These are phyloP conservation scores for Simmondsia chinensis DNA, from an alignment of 148 eudicot species.

Conservation along the genomic window DNA sequence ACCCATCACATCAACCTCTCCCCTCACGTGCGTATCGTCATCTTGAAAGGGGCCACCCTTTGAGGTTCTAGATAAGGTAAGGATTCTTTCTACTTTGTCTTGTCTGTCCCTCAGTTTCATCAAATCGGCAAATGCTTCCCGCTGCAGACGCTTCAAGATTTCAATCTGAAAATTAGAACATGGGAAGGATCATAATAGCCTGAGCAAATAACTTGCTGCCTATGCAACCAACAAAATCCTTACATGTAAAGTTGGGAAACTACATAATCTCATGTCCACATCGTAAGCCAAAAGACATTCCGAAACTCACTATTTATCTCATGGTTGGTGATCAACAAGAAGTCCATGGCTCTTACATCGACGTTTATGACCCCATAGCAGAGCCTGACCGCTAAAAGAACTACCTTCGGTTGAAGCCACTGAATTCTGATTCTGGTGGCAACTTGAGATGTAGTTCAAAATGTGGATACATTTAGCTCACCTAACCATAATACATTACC, in stretches of 20 bases:
- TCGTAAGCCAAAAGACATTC: neutral
- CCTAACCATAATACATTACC: no score
- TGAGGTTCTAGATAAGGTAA: conserved; percentile 47
- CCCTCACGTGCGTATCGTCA: conserved; percentile 61
- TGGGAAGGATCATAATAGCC: conserved; percentile 39
- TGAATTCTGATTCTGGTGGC: no score
- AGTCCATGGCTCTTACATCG: no score
- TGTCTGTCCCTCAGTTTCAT: conserved; percentile 96
- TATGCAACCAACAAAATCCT: conserved; percentile 22
- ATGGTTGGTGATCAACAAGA: no score
- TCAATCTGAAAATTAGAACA: conserved; percentile 76
- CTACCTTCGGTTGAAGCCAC: no score
- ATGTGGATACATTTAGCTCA: no score
- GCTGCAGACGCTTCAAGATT: conserved; percentile 90
- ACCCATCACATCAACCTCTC: conserved; percentile 60
- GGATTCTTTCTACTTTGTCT: conserved; percentile 73
- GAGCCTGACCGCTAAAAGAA: no score
- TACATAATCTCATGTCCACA: neutral
- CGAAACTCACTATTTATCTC: neutral
- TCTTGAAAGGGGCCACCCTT: conserved; percentile 72
- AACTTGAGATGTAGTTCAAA: no score
- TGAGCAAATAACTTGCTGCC: conserved; percentile 34
- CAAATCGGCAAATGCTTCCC: conserved; percentile 90
- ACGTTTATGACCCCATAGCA: no score
- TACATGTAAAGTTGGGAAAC: no score